Conservation (phyloP, 768 basidiomycete species). For the Pholiota conissans region DNA sequence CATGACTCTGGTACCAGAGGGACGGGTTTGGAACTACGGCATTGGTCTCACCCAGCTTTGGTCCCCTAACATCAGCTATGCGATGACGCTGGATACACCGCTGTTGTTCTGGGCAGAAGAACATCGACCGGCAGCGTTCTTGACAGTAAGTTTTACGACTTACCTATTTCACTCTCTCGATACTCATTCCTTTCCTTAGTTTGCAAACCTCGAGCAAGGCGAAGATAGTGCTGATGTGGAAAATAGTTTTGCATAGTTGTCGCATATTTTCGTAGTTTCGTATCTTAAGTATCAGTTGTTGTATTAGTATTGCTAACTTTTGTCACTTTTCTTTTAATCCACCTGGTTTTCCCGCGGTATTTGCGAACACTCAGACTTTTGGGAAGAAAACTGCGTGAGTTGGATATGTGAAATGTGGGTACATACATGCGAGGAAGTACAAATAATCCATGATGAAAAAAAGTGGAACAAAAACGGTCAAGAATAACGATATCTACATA, state of each 20-base stretch:
- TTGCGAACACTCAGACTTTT: neutral
- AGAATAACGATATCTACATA: constrained; percentile 26
- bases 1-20: constrained; percentile 93
- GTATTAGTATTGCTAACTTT: neutral
- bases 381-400: neutral
- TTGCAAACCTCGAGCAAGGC: constrained; percentile 85
- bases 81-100: constrained; percentile 89
- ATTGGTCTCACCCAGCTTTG: constrained; percentile 92
- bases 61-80: constrained; percentile 78
- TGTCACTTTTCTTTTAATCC: neutral
- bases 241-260: constrained; percentile 81
- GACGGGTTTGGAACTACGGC: constrained; percentile 96
- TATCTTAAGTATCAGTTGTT: constrained; percentile 13
- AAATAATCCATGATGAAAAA: constrained; percentile 1
- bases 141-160: constrained; percentile 60
- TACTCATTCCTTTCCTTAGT: constrained; percentile 42
- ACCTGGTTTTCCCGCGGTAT: neutral
- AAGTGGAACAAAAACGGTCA: neutral
- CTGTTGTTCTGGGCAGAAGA: constrained; percentile 95
- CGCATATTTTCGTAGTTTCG: constrained; percentile 11
- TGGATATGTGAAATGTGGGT: constrained; percentile 2
- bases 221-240: constrained; percentile 96
- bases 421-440: constrained; percentile 3
- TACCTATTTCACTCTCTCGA: neutral
- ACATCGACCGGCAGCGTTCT: constrained; percentile 92